Base-by-base conservation (phyloP, 306 rosid species). In the Phaseolus lunatus region DNA sequence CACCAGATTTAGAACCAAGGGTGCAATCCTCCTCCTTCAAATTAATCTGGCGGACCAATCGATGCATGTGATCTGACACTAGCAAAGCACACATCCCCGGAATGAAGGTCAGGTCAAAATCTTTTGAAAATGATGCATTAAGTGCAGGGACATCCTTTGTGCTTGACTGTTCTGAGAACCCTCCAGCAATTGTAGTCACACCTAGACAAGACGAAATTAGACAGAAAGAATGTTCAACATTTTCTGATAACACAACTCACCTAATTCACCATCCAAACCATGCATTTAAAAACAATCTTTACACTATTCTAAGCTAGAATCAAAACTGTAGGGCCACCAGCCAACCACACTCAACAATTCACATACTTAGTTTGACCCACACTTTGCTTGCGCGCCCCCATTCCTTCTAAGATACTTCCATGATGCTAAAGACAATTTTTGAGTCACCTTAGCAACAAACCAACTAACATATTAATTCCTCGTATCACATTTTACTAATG, bases 111-210 rank as follows among this genome's bases (percentile, higher is more conserved):
- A 92, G 54, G 87, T 90, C 93, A 73, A 87, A 85, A 70, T 86
- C 84, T 3, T 24, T 0, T 7, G 96, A 88, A 78, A 92, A 88
- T 7, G 93, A 67, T 22, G 89, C 90, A 71, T 87, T 90, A 61
- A 79, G 91, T 13, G 89, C 93, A 19, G 91, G 92, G 35, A 92
- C 93, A 80, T 90, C 92, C 64, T 58, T 69, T 19, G 3, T 58
- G 52, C 84, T 89, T 13, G 72, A 29, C 85, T 81, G 76, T 24
- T 24, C 77, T 16, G 88, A 62, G 65, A 62, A 73, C 66, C 96
- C 96, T 53, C 96, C 96, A 48, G 93, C 96, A 87, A 91, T 86
- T 35, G 96, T 91, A 48, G 85, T 88, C 48, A 90, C 97, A 83
- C 92, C 97, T 90, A 64, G 18, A 49, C 29, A 83, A n/a, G 8